Conservation (phyloP, 176 grass and related monocot species). For the Aechmea fasciata region DNA sequence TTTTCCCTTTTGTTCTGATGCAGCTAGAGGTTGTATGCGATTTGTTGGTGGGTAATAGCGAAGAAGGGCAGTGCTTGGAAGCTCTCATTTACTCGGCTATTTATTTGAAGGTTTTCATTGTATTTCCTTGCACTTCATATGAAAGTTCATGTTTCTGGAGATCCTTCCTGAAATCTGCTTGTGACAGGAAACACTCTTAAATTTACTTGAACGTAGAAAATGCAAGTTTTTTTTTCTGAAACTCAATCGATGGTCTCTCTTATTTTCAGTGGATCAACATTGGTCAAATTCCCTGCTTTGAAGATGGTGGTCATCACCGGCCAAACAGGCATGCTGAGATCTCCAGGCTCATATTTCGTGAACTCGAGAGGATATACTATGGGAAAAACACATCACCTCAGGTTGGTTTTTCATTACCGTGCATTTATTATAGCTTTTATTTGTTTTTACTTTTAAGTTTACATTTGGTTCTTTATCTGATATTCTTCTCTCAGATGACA, state of each 20-base stretch:
- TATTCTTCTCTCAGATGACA: not conserved
- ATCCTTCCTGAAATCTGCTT: not conserved
- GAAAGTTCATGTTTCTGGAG: not conserved
- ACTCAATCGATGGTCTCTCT: conserved; percentile 10
- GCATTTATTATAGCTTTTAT: not conserved
- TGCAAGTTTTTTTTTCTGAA: not conserved
- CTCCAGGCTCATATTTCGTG: conserved; percentile 80
- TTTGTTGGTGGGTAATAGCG: conserved; percentile 36
- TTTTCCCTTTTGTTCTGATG: conserved; percentile 14
- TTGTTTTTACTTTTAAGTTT: not conserved
- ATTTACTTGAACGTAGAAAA: not conserved
- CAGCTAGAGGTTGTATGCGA: conserved; percentile 74
- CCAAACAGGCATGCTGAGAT: conserved; percentile 93
- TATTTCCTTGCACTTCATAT: not conserved
- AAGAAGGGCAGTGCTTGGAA: conserved; percentile 42
- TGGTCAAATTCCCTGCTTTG: conserved; percentile 83
- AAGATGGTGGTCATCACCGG: conserved; percentile 79
- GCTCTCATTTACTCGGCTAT: conserved; percentile 74
- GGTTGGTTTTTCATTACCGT: conserved; percentile 30
- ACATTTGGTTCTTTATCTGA: not conserved
- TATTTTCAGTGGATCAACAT: conserved; percentile 76
- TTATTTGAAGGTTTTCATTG: conserved; percentile 61
- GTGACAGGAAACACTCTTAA: not conserved
- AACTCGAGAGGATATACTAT: conserved; percentile 67
- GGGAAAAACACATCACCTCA: conserved; percentile 45